phyloP scores from a whole-genome alignment of 2,329 filamentous ascomycete species.

The Colletotrichum salicis region DNA sequence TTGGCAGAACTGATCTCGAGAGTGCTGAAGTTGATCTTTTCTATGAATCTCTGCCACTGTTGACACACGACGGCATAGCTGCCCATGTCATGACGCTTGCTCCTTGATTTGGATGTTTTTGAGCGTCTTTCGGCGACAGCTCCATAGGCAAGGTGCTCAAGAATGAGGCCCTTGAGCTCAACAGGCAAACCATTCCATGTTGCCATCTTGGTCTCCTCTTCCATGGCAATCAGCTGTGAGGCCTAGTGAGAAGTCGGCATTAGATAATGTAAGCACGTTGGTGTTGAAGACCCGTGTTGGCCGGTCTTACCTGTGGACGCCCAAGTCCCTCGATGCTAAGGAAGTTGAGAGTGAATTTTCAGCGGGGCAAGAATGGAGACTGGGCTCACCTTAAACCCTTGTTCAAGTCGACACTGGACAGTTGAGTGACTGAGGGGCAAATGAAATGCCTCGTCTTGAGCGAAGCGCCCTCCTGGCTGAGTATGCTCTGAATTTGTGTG shows the following conservation, averaged over 20 bases:
- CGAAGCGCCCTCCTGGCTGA: too few species aligned
- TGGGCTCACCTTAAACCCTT: background rate
- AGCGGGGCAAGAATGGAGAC: conserved; percentile 23
- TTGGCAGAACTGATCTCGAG: conserved; percentile 36
- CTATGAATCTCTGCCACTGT: conserved; percentile 42
- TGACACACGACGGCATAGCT: conserved; percentile 41
- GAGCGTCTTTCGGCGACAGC: conserved; percentile 15
- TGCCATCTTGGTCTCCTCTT: conserved; percentile 32
- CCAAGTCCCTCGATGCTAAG: conserved; percentile 5
- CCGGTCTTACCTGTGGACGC: conserved; percentile 2
- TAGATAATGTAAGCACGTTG: background rate
- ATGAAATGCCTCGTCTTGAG: background rate
- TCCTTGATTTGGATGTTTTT: conserved; percentile 16
- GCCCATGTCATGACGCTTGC: conserved; percentile 33
- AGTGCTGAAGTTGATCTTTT: conserved; percentile 39
- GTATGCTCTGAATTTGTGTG: background rate
- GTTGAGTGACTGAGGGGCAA: background rate
- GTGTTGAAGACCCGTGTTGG: background rate
- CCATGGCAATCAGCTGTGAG: conserved; percentile 6
- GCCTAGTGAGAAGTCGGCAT: conserved; percentile 1
- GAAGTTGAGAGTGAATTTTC: conserved; percentile 22
- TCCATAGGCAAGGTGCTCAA: conserved; percentile 23
- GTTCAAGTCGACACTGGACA: background rate
- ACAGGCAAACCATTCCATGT: conserved; percentile 36
- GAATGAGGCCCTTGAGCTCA: conserved; percentile 33